These are phyloP conservation scores for Syzygium syzygioides DNA, from an alignment of 441 rosid genomes.

Conservation along the genomic window DNA sequence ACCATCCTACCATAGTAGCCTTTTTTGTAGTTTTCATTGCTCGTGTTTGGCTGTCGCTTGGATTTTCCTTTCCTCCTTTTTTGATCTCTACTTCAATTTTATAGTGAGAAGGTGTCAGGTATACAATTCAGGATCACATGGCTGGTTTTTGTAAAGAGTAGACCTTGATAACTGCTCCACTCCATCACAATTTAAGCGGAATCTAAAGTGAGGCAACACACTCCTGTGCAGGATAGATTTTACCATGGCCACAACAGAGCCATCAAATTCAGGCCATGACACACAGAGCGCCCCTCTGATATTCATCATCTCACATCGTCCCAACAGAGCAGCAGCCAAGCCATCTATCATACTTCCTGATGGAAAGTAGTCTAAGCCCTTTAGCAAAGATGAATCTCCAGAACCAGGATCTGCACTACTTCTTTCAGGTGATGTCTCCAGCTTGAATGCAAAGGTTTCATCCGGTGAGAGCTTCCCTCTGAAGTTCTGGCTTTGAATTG, in stretches of 20 bases:
- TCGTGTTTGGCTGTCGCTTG: neutral
- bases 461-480: slow-evolving; percentile 79
- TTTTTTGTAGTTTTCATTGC: neutral
- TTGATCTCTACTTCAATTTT: neutral
- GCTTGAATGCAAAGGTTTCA: slow-evolving; percentile 66
- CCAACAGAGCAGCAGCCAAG: slow-evolving; percentile 73
- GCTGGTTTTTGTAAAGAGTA: slow-evolving; percentile 29
- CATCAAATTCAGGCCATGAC: slow-evolving; percentile 75
- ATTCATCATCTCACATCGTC: slow-evolving; percentile 67
- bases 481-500: slow-evolving; percentile 77
- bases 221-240: slow-evolving; percentile 41
- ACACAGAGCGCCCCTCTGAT: slow-evolving; percentile 61
- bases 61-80: neutral
- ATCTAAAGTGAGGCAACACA: slow-evolving; percentile 39
- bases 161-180: slow-evolving; percentile 27
- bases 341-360: slow-evolving; percentile 91
- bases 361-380: slow-evolving; percentile 70
- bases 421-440: slow-evolving; percentile 73
- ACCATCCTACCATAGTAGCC: neutral
- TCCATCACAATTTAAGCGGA: slow-evolving; percentile 23
- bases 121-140: slow-evolving; percentile 55
- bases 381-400: slow-evolving; percentile 26
- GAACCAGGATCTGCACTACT: slow-evolving; percentile 16
- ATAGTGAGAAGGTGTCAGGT: slow-evolving; percentile 25
- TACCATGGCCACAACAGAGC: slow-evolving; percentile 36